These are phyloP conservation scores for Pythium grandisporangium DNA, from an alignment of 352 stramenopile species.

Conservation along the genomic window DNA sequence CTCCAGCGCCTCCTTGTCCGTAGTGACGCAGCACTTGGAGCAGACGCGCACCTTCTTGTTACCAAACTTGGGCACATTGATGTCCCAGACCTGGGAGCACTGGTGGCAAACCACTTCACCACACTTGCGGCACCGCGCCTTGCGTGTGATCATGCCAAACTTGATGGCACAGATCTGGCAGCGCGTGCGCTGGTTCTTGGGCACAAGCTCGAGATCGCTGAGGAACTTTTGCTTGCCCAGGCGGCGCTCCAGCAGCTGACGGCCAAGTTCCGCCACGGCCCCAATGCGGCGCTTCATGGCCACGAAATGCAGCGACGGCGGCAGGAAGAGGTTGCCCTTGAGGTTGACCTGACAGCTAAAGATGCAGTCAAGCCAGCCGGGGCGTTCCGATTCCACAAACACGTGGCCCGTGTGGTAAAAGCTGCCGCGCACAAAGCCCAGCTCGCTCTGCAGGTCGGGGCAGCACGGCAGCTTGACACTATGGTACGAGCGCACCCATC, in stretches of 20 bases:
- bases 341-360: conserved; percentile 53
- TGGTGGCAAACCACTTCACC: conserved; percentile 62
- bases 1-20: conserved; percentile 18
- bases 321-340: conserved; percentile 42
- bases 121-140: conserved; percentile 56
- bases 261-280: conserved; percentile 33
- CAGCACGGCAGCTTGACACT: conserved; percentile 61
- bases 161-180: conserved; percentile 49
- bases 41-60: conserved; percentile 52
- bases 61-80: conserved; percentile 33
- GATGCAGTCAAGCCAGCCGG: conserved; percentile 55
- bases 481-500: conserved; percentile 64
- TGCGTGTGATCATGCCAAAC: conserved; percentile 56
- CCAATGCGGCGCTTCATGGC: conserved; percentile 47
- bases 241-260: conserved; percentile 35
- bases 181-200: conserved; percentile 36
- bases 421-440: conserved; percentile 45
- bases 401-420: conserved; percentile 70
- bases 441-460: conserved; percentile 34
- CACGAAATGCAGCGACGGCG: conserved; percentile 30
- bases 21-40: conserved; percentile 29
- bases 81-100: conserved; percentile 48
- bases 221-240: conserved; percentile 47
- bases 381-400: conserved; percentile 55
- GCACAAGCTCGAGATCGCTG: conserved; percentile 56